These are phyloP conservation scores for Lophiotrema nucula DNA, from an alignment of 495 filamentous ascomycete genomes.

Conservation along the genomic window DNA sequence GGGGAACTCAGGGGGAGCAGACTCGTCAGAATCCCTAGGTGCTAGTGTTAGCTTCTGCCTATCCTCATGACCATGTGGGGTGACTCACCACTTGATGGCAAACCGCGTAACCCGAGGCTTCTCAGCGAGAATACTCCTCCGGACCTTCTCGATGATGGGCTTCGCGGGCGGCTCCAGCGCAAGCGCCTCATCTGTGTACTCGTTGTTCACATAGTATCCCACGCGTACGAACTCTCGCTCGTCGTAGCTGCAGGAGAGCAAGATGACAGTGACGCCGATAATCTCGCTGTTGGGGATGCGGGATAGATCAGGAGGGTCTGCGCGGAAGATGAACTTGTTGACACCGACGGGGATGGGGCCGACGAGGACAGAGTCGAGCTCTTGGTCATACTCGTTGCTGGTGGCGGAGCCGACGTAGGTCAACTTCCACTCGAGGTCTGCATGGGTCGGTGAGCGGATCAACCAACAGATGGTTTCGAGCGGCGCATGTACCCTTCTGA, in stretches of 20 bases:
- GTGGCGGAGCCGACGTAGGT: conserved; percentile 98
- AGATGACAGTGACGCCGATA: conserved; percentile 93
- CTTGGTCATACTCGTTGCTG: conserved; percentile 91
- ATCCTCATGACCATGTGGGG: no score
- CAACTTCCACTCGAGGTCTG: conserved; percentile 98
- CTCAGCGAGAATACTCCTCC: conserved; percentile 88
- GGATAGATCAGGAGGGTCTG: conserved; percentile 82
- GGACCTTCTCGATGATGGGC: conserved; percentile 85
- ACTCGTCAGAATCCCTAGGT: conserved; percentile 93
- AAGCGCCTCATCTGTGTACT: conserved; percentile 91
- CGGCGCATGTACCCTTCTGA: conserved; percentile 67
- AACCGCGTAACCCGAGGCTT: conserved; percentile 97
- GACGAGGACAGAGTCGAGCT: conserved; percentile 93
- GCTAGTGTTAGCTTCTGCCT: no score
- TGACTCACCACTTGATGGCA: conserved; percentile 92
- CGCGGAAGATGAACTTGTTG: conserved; percentile 98
- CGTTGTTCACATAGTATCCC: conserved; percentile 98
- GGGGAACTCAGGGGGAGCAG: conserved; percentile 91
- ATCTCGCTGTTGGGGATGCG: conserved; percentile 93
- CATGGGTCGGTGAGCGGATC: conserved; percentile 24
- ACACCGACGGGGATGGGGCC: conserved; percentile 94
- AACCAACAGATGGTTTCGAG: background rate
- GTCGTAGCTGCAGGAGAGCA: conserved; percentile 95
- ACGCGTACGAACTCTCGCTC: conserved; percentile 95
- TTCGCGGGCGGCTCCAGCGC: conserved; percentile 83